A percentile compares a stretch with the other conserved stretches of the same genome.
phyloP scores from a whole-genome alignment of 2,329 filamentous ascomycete genomes.

The Ophiostoma himal-ulmi region DNA sequence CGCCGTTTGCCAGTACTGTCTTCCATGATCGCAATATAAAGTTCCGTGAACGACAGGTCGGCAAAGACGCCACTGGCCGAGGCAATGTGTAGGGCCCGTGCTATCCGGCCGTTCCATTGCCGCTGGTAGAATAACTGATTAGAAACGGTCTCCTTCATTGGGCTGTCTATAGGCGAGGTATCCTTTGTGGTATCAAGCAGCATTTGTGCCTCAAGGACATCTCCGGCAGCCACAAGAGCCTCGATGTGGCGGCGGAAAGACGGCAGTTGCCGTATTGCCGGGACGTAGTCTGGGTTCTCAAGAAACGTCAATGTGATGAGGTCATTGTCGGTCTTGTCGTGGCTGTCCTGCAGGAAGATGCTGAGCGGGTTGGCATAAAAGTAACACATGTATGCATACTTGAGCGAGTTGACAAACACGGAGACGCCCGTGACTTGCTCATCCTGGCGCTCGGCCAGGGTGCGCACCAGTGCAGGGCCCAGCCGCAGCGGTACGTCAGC shows the following conservation, averaged over 20 bases:
- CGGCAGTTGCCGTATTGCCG: conserved; percentile 60
- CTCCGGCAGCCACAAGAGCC: conserved; percentile 38
- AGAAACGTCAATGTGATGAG: neutral
- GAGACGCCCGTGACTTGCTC: conserved; percentile 74
- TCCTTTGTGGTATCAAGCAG: conserved; percentile 39
- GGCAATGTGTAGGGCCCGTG: conserved; percentile 46
- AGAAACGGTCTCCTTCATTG: conserved; percentile 35
- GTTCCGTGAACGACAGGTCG: conserved; percentile 41
- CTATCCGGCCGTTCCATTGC: conserved; percentile 38
- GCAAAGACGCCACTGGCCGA: conserved; percentile 33
- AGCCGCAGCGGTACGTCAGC: conserved; percentile 53
- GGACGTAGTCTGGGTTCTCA: conserved; percentile 54
- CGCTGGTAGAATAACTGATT: conserved; percentile 33
- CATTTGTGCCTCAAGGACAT: conserved; percentile 39
- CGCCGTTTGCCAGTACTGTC: neutral
- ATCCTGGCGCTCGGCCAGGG: conserved; percentile 64
- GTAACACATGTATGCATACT: conserved; percentile 82
- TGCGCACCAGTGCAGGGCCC: conserved; percentile 56
- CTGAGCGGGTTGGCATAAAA: conserved; percentile 75
- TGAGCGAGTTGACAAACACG: conserved; percentile 62
- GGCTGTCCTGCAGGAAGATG: conserved; percentile 46
- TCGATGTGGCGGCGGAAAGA: conserved; percentile 61
- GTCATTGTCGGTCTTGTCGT: conserved; percentile 28
- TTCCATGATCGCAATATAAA: conserved; percentile 56
- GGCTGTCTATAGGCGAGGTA: too few species aligned